Evolutionary conservation across 2,329 filamentous ascomycete genomes (phyloP).

Genomic region (Sporothrix variecibatus): DNA sequence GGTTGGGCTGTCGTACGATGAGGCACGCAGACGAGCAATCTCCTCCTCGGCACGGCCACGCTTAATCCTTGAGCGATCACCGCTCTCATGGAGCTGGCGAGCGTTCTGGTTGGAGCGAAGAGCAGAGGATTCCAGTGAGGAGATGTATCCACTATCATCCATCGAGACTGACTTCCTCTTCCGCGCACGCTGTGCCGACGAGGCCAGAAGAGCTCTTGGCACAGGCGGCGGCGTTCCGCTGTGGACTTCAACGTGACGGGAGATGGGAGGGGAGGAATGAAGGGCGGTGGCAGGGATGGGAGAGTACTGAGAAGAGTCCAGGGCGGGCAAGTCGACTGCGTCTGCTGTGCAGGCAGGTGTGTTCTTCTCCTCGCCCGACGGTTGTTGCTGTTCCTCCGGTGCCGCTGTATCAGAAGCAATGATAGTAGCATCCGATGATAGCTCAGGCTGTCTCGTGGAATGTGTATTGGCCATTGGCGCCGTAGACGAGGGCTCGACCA

Average conservation of each 20-base stretch:
- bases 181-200: constrained; percentile 64
- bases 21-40: constrained; percentile 88
- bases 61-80: constrained; percentile 75
- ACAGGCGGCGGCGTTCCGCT: constrained; percentile 77
- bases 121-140: constrained; percentile 88
- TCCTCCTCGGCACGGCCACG: constrained; percentile 92
- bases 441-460: constrained; percentile 48
- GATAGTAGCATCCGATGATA: constrained; percentile 77
- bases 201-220: constrained; percentile 51
- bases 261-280: constrained; percentile 87
- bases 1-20: constrained; percentile 88
- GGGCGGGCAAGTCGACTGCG: constrained; percentile 33
- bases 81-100: constrained; percentile 69
- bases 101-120: constrained; percentile 68
- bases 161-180: constrained; percentile 78
- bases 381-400: constrained; percentile 20
- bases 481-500: constrained; percentile 25
- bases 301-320: constrained; percentile 64
- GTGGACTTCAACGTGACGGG: constrained; percentile 58
- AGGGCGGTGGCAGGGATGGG: constrained; percentile 69
- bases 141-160: constrained; percentile 95
- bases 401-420: constrained; percentile 62
- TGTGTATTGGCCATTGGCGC: constrained; percentile 25
- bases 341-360: neutral
- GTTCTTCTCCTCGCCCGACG: constrained; percentile 19